A percentile compares a stretch with the other conserved stretches of the same genome.
phyloP scores from a whole-genome alignment of 257 asterid genomes.

The Primulina tabacum region DNA sequence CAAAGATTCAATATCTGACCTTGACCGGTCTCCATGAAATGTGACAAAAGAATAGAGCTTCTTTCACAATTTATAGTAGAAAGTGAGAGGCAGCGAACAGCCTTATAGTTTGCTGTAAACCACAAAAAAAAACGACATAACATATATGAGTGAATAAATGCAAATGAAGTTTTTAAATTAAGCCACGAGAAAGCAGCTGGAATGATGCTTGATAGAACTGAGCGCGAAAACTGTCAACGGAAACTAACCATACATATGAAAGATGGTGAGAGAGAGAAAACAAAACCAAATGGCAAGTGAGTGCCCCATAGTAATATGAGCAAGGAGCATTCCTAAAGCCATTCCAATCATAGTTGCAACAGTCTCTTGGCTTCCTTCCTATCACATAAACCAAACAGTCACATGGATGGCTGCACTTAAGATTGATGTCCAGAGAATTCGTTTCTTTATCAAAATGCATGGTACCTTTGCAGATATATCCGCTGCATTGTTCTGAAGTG shows the following conservation, averaged over 20 bases:
- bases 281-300: slow-evolving; percentile 76
- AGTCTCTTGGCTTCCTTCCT: slow-evolving; percentile 99
- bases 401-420: neutral
- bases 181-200: slow-evolving; percentile 24
- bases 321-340: slow-evolving; percentile 96
- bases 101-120: slow-evolving; percentile 82
- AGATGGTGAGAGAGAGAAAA: slow-evolving; percentile 84
- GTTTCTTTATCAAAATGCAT: slow-evolving; percentile 8
- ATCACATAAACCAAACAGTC: slow-evolving; percentile 19
- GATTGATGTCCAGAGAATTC: slow-evolving; percentile 2
- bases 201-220: slow-evolving; percentile 11
- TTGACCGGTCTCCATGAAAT: slow-evolving; percentile 70
- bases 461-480: slow-evolving; percentile 96
- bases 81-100: slow-evolving; percentile 82
- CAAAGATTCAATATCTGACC: slow-evolving; percentile 46
- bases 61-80: slow-evolving; percentile 75
- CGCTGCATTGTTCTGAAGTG: slow-evolving; percentile 95
- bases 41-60: slow-evolving; percentile 64
- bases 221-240: slow-evolving; percentile 31
- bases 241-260: slow-evolving; percentile 99
- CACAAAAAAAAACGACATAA: slow-evolving; percentile 20
- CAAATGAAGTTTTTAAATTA: slow-evolving; percentile 19
- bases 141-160: slow-evolving; percentile 14
- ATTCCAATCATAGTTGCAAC: slow-evolving; percentile 95
- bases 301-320: slow-evolving; percentile 76